A percentile compares a stretch with the other conserved stretches of the same genome.
phyloP scores from a whole-genome alignment of 768 basidiomycete species.

The Dioszegia hungarica region DNA sequence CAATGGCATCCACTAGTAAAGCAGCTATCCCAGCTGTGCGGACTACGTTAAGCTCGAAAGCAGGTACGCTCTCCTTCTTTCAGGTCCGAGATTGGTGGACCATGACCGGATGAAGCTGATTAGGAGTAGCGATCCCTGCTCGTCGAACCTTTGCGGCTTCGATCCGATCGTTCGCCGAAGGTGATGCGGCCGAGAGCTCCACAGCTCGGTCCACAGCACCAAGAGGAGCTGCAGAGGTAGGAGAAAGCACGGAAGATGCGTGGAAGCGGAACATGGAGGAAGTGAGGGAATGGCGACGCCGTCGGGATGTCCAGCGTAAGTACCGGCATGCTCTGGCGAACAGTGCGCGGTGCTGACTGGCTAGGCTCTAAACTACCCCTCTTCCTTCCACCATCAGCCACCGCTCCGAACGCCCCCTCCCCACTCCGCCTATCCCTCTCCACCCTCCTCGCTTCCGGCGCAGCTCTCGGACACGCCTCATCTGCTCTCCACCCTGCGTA shows the following conservation, averaged over 20 bases:
- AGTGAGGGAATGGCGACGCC: constrained; percentile 32
- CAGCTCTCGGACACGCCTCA: constrained; percentile 85
- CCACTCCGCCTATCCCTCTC: constrained; percentile 71
- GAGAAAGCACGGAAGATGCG: constrained; percentile 29
- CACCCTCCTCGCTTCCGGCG: constrained; percentile 83
- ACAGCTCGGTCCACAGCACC: neutral
- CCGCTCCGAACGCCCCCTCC: constrained; percentile 20
- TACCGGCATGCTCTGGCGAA: constrained; percentile 3
- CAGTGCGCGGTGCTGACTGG: neutral
- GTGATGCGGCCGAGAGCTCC: constrained; percentile 17
- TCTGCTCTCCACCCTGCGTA: constrained; percentile 75
- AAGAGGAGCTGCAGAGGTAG: neutral
- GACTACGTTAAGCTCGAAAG: neutral
- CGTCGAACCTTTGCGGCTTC: neutral
- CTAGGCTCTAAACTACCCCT: constrained; percentile 13
- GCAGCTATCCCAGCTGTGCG: neutral
- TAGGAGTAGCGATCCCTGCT: neutral
- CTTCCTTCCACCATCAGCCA: neutral
- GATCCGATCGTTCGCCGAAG: neutral
- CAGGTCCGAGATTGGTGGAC: too few species aligned
- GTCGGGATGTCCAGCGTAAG: constrained; percentile 21
- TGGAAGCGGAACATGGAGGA: constrained; percentile 42
- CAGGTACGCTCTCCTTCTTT: neutral
- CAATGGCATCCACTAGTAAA: neutral
- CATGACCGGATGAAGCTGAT: neutral